Conservation (phyloP, 768 basidiomycete species). For the Lentinula raphanica region DNA sequence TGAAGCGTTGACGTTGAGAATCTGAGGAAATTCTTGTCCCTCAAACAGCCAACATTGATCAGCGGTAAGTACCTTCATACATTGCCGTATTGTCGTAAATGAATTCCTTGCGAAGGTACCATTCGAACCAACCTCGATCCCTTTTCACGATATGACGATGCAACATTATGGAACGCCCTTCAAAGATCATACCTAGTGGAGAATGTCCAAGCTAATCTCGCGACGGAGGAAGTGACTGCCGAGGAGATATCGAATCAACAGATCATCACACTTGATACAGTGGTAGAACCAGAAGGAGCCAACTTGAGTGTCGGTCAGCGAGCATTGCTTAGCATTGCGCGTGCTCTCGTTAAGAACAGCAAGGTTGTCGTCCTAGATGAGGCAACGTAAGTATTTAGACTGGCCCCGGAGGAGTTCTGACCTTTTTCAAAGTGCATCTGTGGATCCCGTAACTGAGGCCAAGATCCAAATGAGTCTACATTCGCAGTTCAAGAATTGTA, state of each 20-base stretch:
- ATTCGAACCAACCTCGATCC: slow-evolving; percentile 55
- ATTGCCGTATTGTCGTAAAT: background rate
- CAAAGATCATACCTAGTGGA: slow-evolving; percentile 45
- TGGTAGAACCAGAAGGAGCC: slow-evolving; percentile 57
- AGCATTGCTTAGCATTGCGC: slow-evolving; percentile 55
- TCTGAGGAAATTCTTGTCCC: background rate
- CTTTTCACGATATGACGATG: slow-evolving; percentile 59
- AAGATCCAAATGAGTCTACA: slow-evolving; percentile 67
- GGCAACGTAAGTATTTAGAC: slow-evolving; percentile 28
- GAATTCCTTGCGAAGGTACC: slow-evolving; percentile 33
- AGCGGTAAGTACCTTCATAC: slow-evolving; percentile 39
- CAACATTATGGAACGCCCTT: slow-evolving; percentile 66
- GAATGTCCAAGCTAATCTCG: slow-evolving; percentile 17
- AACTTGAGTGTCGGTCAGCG: slow-evolving; percentile 58
- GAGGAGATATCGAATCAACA: slow-evolving; percentile 17
- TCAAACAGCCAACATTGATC: slow-evolving; percentile 47
- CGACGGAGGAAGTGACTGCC: background rate
- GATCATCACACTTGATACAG: slow-evolving; percentile 51
- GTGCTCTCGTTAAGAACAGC: slow-evolving; percentile 61
- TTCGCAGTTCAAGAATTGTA: slow-evolving; percentile 51
- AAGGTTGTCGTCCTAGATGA: slow-evolving; percentile 63
- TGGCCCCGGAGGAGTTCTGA: background rate
- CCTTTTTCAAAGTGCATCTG: slow-evolving; percentile 31
- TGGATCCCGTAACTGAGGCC: slow-evolving; percentile 59
- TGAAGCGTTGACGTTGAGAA: background rate